phyloP scores from a whole-genome alignment of 768 basidiomycete species.

The Strobilomyces echinocephalus region DNA sequence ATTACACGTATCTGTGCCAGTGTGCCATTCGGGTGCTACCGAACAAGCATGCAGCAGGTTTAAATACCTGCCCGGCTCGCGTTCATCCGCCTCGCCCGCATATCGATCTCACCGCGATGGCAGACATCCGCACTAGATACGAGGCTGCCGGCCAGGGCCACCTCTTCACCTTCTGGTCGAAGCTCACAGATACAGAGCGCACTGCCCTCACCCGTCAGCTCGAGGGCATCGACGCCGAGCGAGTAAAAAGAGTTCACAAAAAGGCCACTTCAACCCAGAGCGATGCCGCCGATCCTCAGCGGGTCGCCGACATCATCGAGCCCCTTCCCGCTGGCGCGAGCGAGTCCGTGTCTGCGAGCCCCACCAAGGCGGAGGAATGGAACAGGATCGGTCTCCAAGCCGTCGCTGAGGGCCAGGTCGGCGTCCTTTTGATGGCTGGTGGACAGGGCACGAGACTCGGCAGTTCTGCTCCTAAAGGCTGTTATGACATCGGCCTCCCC shows the following conservation, averaged over 20 bases:
- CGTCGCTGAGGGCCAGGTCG: constrained; percentile 77
- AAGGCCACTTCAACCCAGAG: constrained; percentile 70
- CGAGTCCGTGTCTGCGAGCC: constrained; percentile 52
- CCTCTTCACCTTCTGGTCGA: constrained; percentile 82
- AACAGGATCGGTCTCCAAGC: constrained; percentile 73
- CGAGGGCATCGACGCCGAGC: constrained; percentile 74
- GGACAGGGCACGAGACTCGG: constrained; percentile 96
- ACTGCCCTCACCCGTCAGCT: constrained; percentile 65
- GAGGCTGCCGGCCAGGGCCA: constrained; percentile 82
- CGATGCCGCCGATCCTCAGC: constrained; percentile 37
- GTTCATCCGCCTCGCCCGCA: background rate
- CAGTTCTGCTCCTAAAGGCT: constrained; percentile 90
- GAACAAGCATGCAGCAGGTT: constrained; percentile 6
- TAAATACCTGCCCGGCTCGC: constrained; percentile 10
- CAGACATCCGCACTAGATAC: constrained; percentile 61
- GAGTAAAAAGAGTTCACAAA: constrained; percentile 84
- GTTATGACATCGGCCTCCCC: constrained; percentile 94
- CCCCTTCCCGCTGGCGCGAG: constrained; percentile 78
- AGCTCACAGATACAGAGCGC: constrained; percentile 62
- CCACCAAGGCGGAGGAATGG: constrained; percentile 68
- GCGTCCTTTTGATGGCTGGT: constrained; percentile 96
- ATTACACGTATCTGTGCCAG: constrained; percentile 3
- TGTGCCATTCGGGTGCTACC: constrained; percentile 19
- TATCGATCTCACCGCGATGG: constrained; percentile 34
- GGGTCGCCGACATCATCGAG: constrained; percentile 52